Evolutionary conservation across 768 basidiomycete species (phyloP).

Genomic region (Serendipita vermifera): DNA sequence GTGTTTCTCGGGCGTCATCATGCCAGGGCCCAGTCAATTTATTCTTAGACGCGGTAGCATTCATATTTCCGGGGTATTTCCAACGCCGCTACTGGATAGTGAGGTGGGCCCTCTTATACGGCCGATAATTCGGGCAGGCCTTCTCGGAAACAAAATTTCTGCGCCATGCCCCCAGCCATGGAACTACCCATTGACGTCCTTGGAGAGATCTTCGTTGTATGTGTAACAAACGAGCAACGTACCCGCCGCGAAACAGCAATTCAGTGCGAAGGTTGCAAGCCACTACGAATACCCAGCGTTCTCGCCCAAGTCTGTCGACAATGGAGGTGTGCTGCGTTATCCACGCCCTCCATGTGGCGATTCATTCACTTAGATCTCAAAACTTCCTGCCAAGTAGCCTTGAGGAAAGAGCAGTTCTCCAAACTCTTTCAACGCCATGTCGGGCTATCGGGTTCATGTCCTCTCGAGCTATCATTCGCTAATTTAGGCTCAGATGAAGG

Average conservation of each 20-base stretch:
- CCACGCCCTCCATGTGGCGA: background rate
- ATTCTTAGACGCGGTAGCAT: too few species aligned
- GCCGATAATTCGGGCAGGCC: background rate
- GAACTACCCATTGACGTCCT: background rate
- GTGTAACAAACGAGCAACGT: background rate
- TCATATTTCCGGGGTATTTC: too few species aligned
- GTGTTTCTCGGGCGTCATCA: too few species aligned
- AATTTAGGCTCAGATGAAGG: background rate
- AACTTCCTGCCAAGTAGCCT: background rate
- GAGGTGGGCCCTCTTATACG: background rate
- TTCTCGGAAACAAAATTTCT: background rate
- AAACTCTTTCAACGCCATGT: background rate
- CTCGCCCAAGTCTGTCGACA: background rate
- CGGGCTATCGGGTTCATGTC: background rate
- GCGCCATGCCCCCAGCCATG: background rate
- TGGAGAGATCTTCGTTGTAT: background rate
- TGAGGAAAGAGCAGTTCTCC: background rate
- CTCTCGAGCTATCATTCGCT: background rate
- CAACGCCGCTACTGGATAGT: too few species aligned
- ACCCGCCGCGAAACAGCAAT: background rate
- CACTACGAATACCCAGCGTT: too few species aligned
- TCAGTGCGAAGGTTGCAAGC: too few species aligned
- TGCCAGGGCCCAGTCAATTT: too few species aligned
- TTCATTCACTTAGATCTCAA: constrained; percentile 1
- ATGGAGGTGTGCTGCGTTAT: background rate